Conservation (phyloP, 2,329 filamentous ascomycete genomes). For the Coniochaeta sp. region DNA sequence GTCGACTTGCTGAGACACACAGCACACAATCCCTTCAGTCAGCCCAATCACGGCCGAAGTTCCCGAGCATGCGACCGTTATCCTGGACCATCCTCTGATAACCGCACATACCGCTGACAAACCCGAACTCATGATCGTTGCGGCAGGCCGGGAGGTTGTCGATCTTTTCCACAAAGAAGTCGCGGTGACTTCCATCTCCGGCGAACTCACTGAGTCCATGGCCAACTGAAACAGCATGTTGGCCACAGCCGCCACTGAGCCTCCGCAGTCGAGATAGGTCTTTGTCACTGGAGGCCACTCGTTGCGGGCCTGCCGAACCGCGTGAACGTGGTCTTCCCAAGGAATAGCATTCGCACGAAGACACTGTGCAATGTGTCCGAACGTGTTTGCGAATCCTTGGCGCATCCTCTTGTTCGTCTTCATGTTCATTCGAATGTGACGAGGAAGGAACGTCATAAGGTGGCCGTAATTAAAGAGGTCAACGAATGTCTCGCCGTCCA, state of each 20-base stretch:
- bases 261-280: slow-evolving; percentile 23
- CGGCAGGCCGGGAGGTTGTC: slow-evolving; percentile 20
- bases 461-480: slow-evolving; percentile 9
- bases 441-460: not conserved
- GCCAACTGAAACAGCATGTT: slow-evolving; percentile 13
- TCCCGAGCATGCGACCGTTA: not conserved
- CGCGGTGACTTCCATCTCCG: not conserved
- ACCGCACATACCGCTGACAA: slow-evolving; percentile 15
- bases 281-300: slow-evolving; percentile 21
- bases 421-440: not conserved
- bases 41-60: too few relatives aligned
- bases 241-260: slow-evolving; percentile 19
- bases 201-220: not conserved
- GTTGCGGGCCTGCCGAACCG: not conserved
- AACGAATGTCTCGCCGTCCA: not conserved
- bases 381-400: not conserved
- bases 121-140: slow-evolving; percentile 28
- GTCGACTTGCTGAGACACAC: too few relatives aligned
- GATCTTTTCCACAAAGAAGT: slow-evolving; percentile 10
- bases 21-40: too few relatives aligned
- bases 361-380: not conserved
- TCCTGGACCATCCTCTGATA: not conserved
- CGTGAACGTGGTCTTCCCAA: not conserved
- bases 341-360: not conserved
- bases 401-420: not conserved